phyloP scores from a whole-genome alignment of 306 rosid genomes.

The Trichosanthes cucumerina region DNA sequence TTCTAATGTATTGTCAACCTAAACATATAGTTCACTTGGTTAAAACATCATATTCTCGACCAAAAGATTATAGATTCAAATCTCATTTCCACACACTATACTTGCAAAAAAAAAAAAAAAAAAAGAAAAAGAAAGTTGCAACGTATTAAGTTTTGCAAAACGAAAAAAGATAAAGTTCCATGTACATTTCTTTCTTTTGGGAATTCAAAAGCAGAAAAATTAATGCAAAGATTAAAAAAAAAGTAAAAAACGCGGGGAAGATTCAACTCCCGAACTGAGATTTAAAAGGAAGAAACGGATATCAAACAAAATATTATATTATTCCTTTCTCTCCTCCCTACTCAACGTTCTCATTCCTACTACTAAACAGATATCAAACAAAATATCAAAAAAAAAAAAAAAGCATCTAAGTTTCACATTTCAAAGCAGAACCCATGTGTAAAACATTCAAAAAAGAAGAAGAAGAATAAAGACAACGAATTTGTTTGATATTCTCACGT shows the following conservation, averaged over 20 bases:
- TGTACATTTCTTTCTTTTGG: neutral
- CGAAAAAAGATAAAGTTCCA: neutral
- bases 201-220: neutral
- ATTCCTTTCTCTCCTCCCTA: neutral
- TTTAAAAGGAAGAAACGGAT: neutral
- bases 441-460: neutral
- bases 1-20: too few relatives aligned
- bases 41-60: too few relatives aligned
- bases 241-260: neutral
- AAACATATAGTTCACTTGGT: too few relatives aligned
- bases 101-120: too few relatives aligned
- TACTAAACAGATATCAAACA: neutral
- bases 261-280: neutral
- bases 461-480: neutral
- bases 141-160: too few relatives aligned
- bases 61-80: too few relatives aligned
- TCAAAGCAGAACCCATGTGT: neutral
- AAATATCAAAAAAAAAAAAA: neutral
- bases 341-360: neutral
- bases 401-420: neutral
- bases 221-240: neutral
- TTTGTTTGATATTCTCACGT: neutral
- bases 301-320: too few relatives aligned
- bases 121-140: too few relatives aligned
- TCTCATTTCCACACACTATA: too few relatives aligned